A percentile compares a stretch with the other conserved stretches of the same genome.
Evolutionary conservation across 2,329 filamentous ascomycete genomes (phyloP).

Genomic region (Pseudopyrenochaeta lycopersici): DNA sequence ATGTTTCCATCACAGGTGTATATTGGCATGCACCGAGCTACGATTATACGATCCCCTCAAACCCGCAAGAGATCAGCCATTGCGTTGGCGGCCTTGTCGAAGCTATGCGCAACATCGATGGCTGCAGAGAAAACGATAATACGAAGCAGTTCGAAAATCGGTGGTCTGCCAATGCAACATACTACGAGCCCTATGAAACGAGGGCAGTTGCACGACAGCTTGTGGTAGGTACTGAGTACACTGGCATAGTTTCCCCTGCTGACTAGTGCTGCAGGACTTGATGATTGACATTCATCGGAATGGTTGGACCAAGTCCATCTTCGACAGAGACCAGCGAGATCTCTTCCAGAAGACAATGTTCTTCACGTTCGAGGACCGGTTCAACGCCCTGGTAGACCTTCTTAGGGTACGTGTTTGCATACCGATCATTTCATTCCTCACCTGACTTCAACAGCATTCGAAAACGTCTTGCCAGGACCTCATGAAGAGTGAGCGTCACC

Average conservation of each 20-base stretch:
- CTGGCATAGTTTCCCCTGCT: neutral
- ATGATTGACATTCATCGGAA: slow-evolving; percentile 12
- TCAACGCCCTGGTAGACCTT: slow-evolving; percentile 5
- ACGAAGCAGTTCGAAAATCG: slow-evolving; percentile 4
- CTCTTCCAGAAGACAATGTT: slow-evolving; percentile 9
- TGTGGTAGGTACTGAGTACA: slow-evolving; percentile 1
- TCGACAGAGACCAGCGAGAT: slow-evolving; percentile 12
- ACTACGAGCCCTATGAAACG: slow-evolving; percentile 4
- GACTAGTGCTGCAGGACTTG: neutral
- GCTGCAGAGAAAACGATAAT: slow-evolving; percentile 3
- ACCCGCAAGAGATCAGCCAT: neutral
- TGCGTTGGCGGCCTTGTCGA: neutral
- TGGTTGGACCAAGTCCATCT: slow-evolving; percentile 15
- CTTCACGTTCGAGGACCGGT: slow-evolving; percentile 19
- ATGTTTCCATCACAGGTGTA: slow-evolving; percentile 1
- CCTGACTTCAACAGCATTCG: slow-evolving; percentile 2
- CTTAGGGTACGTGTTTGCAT: slow-evolving; percentile 4
- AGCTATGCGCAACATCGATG: slow-evolving; percentile 13
- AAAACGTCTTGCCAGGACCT: slow-evolving; percentile 17
- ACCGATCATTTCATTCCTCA: neutral
- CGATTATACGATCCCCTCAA: slow-evolving; percentile 3
- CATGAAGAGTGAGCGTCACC: slow-evolving; percentile 18
- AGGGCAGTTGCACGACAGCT: slow-evolving; percentile 6
- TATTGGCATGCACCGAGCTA: slow-evolving; percentile 6
- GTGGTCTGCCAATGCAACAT: slow-evolving; percentile 4